Evolutionary conservation across 2,329 filamentous ascomycete species (phyloP).

Genomic region (Leptoxyphium fumago): DNA sequence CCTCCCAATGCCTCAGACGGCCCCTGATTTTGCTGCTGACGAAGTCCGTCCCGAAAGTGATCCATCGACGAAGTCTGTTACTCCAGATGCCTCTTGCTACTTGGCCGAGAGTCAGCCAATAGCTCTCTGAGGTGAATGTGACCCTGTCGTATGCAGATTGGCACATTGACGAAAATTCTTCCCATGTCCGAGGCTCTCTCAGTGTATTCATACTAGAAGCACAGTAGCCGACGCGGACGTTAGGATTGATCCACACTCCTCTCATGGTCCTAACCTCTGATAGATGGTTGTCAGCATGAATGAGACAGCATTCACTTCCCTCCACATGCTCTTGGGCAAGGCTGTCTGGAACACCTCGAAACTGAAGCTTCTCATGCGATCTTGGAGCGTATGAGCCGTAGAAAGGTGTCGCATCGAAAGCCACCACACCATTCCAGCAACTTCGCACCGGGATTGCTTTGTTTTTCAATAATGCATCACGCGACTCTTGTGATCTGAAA

Average conservation of each 20-base stretch:
- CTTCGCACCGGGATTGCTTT: conserved; percentile 44
- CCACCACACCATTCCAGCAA: conserved; percentile 48
- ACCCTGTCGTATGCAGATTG: conserved; percentile 13
- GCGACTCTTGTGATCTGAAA: conserved; percentile 37
- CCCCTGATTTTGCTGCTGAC: background rate
- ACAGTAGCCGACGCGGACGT: conserved; percentile 53
- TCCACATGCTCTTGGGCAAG: conserved; percentile 50
- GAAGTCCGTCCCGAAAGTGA: background rate
- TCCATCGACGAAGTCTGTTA: conserved; percentile 8
- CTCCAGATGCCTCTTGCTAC: conserved; percentile 11
- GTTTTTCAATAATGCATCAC: conserved; percentile 38
- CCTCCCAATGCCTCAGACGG: conserved; percentile 4
- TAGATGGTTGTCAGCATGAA: conserved; percentile 56
- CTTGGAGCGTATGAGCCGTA: conserved; percentile 18
- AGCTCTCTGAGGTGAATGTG: conserved; percentile 1
- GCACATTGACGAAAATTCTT: background rate
- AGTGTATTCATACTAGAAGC: conserved; percentile 7
- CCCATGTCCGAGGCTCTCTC: background rate
- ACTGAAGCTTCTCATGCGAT: conserved; percentile 31
- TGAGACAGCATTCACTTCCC: conserved; percentile 65
- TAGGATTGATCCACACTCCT: conserved; percentile 55
- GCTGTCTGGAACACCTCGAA: conserved; percentile 48
- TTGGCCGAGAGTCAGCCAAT: conserved; percentile 6
- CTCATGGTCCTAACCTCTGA: conserved; percentile 19
- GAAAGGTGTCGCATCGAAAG: conserved; percentile 42